phyloP scores from a whole-genome alignment of 345 rosid species.

The Eucalyptus cloeziana region DNA sequence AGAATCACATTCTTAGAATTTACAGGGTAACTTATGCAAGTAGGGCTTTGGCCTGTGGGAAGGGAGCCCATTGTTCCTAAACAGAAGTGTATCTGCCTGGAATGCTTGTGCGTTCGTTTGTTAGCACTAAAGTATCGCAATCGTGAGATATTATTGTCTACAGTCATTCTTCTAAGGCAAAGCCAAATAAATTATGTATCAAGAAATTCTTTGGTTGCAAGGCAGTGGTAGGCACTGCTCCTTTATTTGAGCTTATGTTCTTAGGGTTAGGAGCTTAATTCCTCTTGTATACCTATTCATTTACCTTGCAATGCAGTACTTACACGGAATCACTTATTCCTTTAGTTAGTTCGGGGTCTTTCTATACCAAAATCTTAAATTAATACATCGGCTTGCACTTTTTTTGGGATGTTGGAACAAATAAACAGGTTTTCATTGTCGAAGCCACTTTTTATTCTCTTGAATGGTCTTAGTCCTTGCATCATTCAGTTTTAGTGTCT shows the following conservation, averaged over 20 bases:
- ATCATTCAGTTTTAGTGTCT: neutral
- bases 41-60: neutral
- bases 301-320: neutral
- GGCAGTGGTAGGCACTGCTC: neutral
- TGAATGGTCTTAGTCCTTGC: neutral
- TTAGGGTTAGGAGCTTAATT: neutral
- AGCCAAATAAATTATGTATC: neutral
- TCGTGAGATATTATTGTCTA: neutral
- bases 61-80: neutral
- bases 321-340: neutral
- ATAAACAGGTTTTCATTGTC: neutral
- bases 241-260: neutral
- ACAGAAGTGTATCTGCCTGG: neutral
- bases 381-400: neutral
- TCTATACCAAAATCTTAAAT: neutral
- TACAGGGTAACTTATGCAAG: neutral
- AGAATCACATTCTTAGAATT: neutral
- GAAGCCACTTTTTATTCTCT: neutral
- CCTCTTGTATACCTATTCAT: neutral
- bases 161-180: neutral
- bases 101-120: neutral
- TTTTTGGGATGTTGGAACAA: neutral
- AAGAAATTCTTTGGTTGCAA: neutral
- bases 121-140: neutral
- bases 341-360: neutral